Evolutionary conservation across 345 rosid species (phyloP).

Genomic region (Populus nigra): DNA sequence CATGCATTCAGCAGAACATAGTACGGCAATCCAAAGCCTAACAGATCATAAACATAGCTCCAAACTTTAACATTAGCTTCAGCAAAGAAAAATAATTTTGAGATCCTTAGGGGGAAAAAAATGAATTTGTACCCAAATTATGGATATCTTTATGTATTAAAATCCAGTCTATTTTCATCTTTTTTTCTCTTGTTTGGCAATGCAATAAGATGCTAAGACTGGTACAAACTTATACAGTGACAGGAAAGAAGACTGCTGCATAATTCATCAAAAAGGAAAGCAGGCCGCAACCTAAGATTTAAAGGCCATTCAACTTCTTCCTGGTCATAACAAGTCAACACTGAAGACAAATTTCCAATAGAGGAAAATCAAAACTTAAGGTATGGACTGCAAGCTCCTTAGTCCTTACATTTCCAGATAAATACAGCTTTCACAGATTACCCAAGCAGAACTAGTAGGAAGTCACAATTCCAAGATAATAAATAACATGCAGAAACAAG

Average conservation of each 20-base stretch:
- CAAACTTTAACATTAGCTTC: too few relatives aligned
- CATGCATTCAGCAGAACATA: too few relatives aligned
- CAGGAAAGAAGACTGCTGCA: neutral
- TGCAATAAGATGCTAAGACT: neutral
- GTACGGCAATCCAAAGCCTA: too few relatives aligned
- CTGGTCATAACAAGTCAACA: neutral
- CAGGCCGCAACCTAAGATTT: neutral
- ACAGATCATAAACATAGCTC: too few relatives aligned
- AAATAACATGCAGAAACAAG: neutral
- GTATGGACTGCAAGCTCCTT: neutral
- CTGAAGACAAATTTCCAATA: neutral
- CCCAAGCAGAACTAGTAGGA: neutral
- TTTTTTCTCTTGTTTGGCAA: neutral
- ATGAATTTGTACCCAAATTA: neutral
- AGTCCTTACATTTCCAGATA: neutral
- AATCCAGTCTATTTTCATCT: neutral
- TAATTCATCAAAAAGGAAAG: too few relatives aligned
- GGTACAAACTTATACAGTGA: neutral
- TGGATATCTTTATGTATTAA: neutral
- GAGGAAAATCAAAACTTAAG: neutral
- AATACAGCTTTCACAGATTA: constrained; percentile 4
- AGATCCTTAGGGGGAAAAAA: neutral
- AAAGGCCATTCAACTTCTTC: neutral
- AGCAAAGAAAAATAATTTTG: too few relatives aligned
- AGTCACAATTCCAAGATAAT: neutral